Percentiles rank a stretch among this genome's conserved stretches.
These are phyloP conservation scores for Saxophila tyrrhenica DNA, from an alignment of 495 filamentous ascomycete genomes.

Conservation along the genomic window DNA sequence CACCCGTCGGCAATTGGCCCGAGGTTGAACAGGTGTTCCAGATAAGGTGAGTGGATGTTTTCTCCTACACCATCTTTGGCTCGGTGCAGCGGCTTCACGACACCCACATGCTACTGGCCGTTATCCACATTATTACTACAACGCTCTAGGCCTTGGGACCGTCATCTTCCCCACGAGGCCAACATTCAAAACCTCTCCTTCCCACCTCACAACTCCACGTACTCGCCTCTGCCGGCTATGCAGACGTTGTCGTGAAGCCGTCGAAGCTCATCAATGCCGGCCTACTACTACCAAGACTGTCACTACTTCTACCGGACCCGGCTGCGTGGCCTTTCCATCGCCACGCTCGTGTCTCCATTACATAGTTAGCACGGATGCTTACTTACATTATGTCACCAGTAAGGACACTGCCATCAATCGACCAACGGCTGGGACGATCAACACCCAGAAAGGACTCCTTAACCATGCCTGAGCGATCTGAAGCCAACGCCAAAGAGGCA, in stretches of 20 bases:
- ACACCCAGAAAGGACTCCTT: conserved; percentile 20
- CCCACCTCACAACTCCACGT: not conserved
- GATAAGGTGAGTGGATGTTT: conserved; percentile 1
- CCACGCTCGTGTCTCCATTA: conserved; percentile 60
- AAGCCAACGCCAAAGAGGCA: conserved; percentile 30
- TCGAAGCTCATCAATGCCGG: conserved; percentile 47
- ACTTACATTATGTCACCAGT: conserved; percentile 26
- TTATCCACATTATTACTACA: not conserved
- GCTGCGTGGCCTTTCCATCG: conserved; percentile 68
- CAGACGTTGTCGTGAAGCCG: not conserved
- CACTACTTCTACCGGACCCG: conserved; percentile 88
- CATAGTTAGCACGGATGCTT: conserved; percentile 33
- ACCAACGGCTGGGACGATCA: conserved; percentile 8
- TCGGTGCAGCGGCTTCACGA: not conserved
- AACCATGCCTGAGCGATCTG: conserved; percentile 24
- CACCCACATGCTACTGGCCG: not conserved
- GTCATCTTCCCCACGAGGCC: not conserved
- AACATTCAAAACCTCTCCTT: not conserved
- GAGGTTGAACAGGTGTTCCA: not conserved
- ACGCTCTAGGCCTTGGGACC: not conserved
- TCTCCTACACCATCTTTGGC: not conserved
- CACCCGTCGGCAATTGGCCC: not conserved
- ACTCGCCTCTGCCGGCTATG: not conserved
- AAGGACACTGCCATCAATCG: conserved; percentile 24
- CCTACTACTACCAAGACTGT: conserved; percentile 75